Evolutionary conservation across 169 alveolate genomes (phyloP).

Genomic region (Perkinsus chesapeaki): DNA sequence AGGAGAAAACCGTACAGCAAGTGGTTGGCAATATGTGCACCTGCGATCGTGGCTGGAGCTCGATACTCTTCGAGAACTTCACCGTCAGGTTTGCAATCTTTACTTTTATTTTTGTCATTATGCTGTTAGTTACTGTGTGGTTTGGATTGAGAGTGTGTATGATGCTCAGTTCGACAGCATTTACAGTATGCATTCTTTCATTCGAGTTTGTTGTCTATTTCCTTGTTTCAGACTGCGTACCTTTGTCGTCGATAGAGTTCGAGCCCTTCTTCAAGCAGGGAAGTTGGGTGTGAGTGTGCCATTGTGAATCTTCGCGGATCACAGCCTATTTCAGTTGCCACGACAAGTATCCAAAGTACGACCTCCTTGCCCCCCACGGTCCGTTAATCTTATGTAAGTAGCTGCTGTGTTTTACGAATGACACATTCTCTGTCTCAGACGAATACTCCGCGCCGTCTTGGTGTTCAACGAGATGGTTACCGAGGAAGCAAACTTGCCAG

Average conservation of each 20-base stretch:
- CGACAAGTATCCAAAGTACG: background rate
- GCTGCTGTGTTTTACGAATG: background rate
- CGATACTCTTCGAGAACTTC: background rate
- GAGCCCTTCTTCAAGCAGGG: background rate
- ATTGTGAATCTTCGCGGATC: background rate
- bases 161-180: background rate
- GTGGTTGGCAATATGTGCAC: background rate
- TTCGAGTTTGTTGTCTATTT: background rate
- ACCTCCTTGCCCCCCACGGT: background rate
- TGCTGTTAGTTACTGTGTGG: background rate
- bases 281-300: background rate
- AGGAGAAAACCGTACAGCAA: background rate
- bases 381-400: background rate
- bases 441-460: background rate
- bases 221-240: background rate
- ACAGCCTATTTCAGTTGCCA: background rate
- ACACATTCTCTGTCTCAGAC: background rate
- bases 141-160: background rate
- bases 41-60: background rate
- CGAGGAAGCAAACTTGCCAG: too few relatives aligned
- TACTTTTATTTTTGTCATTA: background rate
- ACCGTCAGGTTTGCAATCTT: background rate
- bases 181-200: background rate
- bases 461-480: too few relatives aligned
- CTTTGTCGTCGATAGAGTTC: background rate